Percentiles rank a stretch among this genome's conserved stretches.
These are phyloP conservation scores for Suhomyces sp. DNA, from an alignment of 805 yeast genomes.

Conservation along the genomic window DNA sequence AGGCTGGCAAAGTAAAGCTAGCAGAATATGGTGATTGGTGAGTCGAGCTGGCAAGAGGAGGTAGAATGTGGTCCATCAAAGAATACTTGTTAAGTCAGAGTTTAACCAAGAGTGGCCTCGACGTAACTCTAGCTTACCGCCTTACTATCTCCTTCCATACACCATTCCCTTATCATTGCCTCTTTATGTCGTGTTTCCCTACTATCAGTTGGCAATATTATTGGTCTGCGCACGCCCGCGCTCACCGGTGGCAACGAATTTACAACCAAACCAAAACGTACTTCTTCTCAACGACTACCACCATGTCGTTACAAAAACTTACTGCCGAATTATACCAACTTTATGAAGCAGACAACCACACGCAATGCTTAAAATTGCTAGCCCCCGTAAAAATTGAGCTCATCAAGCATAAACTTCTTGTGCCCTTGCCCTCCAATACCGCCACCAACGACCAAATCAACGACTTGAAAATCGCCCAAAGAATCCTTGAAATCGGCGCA, in stretches of 20 bases:
- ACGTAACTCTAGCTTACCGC: too few relatives aligned
- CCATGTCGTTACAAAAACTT: slow-evolving; percentile 62
- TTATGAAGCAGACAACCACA: slow-evolving; percentile 62
- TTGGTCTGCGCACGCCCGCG: not conserved
- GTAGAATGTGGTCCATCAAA: too few relatives aligned
- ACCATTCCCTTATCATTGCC: too few relatives aligned
- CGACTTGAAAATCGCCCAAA: slow-evolving; percentile 76
- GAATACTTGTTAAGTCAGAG: too few relatives aligned
- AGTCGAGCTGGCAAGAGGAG: too few relatives aligned
- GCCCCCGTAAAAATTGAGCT: slow-evolving; percentile 76
- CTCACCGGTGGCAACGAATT: slow-evolving; percentile 4
- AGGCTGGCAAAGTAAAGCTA: too few relatives aligned
- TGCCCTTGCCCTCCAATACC: slow-evolving; percentile 51
- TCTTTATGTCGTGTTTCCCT: too few relatives aligned
- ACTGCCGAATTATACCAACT: slow-evolving; percentile 66
- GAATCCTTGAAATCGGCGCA: slow-evolving; percentile 86
- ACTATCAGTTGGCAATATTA: too few relatives aligned
- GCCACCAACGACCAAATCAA: slow-evolving; percentile 42
- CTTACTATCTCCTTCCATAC: too few relatives aligned
- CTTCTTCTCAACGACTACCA: not conserved
- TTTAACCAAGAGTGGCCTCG: too few relatives aligned
- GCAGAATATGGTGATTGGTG: too few relatives aligned
- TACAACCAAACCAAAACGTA: not conserved
- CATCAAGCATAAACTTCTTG: slow-evolving; percentile 70
- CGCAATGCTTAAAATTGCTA: slow-evolving; percentile 56